Evolutionary conservation across 495 filamentous ascomycete genomes (phyloP).

Genomic region (Neurospora sp.): DNA sequence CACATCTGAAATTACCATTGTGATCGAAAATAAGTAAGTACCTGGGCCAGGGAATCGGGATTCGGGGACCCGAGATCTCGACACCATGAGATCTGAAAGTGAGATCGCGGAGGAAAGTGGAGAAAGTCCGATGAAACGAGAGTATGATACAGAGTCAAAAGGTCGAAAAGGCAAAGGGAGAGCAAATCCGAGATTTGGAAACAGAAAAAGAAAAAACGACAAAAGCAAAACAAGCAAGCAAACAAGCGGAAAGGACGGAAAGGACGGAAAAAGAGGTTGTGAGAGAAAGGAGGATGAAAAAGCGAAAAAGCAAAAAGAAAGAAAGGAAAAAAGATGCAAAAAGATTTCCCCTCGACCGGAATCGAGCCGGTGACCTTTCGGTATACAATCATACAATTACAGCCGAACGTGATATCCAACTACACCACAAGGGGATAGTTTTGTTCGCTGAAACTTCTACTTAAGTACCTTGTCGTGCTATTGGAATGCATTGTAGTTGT

Average conservation of each 20-base stretch:
- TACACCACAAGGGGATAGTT: neutral
- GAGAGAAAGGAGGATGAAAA: neutral
- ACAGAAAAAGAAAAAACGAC: neutral
- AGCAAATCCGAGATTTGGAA: neutral
- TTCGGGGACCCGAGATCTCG: neutral
- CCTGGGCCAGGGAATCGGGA: neutral
- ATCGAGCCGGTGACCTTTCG: neutral
- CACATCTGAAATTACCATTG: neutral
- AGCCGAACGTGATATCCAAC: neutral
- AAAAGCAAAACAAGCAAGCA: neutral
- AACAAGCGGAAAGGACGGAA: neutral
- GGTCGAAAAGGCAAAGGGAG: neutral
- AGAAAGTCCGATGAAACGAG: neutral
- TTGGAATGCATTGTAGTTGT: neutral
- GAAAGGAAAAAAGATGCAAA: neutral
- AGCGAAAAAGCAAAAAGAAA: neutral
- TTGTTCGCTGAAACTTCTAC: too few species aligned
- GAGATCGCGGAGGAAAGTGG: neutral
- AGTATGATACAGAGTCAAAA: neutral
- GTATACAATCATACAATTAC: neutral
- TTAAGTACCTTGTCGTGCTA: neutral
- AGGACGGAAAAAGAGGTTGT: neutral
- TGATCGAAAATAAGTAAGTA: neutral
- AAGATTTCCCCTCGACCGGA: neutral
- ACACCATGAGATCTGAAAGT: neutral